Evolutionary conservation across 164 flowering plant genomes (phyloP).

Genomic region (Sextonia rubra): DNA sequence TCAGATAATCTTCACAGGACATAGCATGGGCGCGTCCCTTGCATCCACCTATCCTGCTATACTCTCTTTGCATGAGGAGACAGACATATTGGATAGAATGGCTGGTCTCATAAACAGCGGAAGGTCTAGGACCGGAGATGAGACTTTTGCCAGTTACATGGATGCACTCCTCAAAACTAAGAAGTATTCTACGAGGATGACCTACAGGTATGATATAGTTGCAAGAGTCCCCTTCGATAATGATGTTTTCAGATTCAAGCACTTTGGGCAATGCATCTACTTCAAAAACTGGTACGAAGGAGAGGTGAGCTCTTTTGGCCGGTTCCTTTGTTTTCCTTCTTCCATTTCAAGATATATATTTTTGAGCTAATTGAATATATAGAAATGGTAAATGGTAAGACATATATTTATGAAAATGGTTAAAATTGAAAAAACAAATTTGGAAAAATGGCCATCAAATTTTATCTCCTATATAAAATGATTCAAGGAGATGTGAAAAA

Average conservation of each 20-base stretch:
- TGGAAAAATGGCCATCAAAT: too few relatives aligned
- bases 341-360: not conserved
- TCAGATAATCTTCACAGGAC: conserved; percentile 44
- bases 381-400: too few relatives aligned
- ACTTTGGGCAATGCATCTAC: conserved; percentile 47
- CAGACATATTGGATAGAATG: conserved; percentile 32
- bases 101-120: conserved; percentile 49
- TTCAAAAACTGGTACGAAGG: conserved; percentile 31
- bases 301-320: conserved; percentile 33
- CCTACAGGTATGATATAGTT: conserved; percentile 39
- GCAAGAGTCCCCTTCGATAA: conserved; percentile 43
- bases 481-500: too few relatives aligned
- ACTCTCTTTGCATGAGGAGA: conserved; percentile 33
- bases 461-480: too few relatives aligned
- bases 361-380: too few relatives aligned
- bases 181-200: conserved; percentile 35
- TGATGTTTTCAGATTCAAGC: conserved; percentile 30
- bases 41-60: conserved; percentile 40
- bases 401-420: too few relatives aligned
- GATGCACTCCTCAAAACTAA: conserved; percentile 28
- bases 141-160: conserved; percentile 32
- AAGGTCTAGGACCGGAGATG: conserved; percentile 53
- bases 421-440: too few relatives aligned
- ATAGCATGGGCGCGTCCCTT: conserved; percentile 52
- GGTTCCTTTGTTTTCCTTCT: not conserved